Percentiles rank a stretch among this genome's conserved stretches.
Evolutionary conservation across 78 protist genomes (phyloP).

Genomic region (Emiliania huxleyi): DNA sequence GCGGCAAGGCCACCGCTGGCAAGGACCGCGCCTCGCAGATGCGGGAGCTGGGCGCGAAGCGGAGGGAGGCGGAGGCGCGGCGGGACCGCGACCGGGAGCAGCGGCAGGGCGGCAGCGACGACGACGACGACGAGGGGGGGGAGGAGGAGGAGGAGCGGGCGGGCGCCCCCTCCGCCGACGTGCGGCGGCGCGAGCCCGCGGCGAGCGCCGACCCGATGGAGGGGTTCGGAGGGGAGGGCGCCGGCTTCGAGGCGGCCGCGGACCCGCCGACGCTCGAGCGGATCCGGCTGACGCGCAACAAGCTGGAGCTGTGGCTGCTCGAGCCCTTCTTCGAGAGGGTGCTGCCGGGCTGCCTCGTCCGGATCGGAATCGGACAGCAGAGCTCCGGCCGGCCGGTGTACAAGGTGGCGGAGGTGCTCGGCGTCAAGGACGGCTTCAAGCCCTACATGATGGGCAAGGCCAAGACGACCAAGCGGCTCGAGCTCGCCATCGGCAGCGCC

Average conservation of each 20-base stretch:
- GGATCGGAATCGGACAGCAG: background rate
- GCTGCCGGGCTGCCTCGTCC: background rate
- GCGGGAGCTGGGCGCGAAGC: background rate
- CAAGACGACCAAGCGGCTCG: background rate
- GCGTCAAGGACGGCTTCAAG: background rate
- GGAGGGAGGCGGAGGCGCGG: background rate
- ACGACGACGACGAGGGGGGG: too few relatives aligned
- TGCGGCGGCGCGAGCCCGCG: background rate
- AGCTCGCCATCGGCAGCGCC: background rate
- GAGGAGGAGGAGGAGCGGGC: background rate
- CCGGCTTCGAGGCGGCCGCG: background rate
- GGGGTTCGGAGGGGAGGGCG: background rate
- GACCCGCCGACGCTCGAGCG: background rate
- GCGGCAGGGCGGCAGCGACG: too few relatives aligned
- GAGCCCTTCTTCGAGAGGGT: slow-evolving; percentile 10
- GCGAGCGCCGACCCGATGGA: background rate
- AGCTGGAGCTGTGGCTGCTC: background rate
- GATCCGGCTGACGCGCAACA: background rate
- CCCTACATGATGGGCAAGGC: background rate
- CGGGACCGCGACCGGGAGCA: too few relatives aligned
- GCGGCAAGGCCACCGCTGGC: background rate
- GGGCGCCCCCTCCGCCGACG: background rate
- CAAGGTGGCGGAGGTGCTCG: slow-evolving; percentile 1
- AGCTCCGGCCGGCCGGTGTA: background rate
- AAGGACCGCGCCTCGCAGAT: background rate